Base-by-base conservation (phyloP, 1,139 yeast genomes). In the Debaryomyces singareniensis region DNA sequence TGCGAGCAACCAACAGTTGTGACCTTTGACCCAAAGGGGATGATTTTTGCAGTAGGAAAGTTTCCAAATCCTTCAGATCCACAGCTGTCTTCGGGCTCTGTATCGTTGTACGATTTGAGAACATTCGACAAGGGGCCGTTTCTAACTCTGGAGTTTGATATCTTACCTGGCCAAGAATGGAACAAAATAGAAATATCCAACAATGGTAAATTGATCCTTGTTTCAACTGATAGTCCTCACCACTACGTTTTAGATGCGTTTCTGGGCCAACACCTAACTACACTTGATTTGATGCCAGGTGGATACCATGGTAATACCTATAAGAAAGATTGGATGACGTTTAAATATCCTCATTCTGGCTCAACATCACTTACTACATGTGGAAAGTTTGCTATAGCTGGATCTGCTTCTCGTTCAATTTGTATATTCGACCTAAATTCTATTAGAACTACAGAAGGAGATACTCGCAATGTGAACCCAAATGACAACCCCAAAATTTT, bases 1-100 rank as follows among this genome's bases (percentile, higher is more conserved):
- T 62, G 72, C 16, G 73, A 77, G 3, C 66, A 68, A 7, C 78
- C 86, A 7, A 58, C 72, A 2, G 58, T 76, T 20, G 56, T 78
- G 12, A 81, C 87, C 0, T 78, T 76, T 47, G 97, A 89, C 51
- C 91, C 96, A 1, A 75, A 83, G 25, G 95, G 95, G 0, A 60
- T 78, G 4, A 80, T 87, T 1, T 78, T 89, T 53, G 94, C 86
- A 2, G 69, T 82, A 7, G 94, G 81, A 6, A 70, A 70, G 31
- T 37, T 34, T 23, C 51, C 60, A 7, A 29, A 36, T 15, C 35
- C 41, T 2, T 14, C 27, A 3, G 20, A 27, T n/a, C 32, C 26
- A 12, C 35, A 23, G 5, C 34, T 66, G 14, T 54, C 49, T 7
- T 47, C 61, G 5, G 66, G 68, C 6, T 59, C 66, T 12, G 53